A percentile compares a stretch with the other conserved stretches of the same genome.
Evolutionary conservation across 1,284 basidiomycete species (phyloP).

Genomic region (Trichosporon sp.): DNA sequence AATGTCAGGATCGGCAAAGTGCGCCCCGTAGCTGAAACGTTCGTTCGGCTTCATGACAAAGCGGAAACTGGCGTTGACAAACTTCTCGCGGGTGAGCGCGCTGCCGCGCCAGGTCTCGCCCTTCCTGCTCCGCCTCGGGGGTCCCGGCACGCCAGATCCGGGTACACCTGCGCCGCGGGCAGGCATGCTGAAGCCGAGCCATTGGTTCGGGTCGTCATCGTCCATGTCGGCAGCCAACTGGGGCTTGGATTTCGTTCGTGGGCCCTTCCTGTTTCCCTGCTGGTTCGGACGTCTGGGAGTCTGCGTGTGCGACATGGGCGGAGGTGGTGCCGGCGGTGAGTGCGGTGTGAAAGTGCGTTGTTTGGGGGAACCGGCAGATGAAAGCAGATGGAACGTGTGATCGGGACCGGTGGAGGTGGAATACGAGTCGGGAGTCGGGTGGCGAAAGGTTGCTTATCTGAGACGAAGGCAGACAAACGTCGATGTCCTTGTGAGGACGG

Average conservation of each 20-base stretch:
- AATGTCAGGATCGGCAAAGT: conserved; percentile 93
- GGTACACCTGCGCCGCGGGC: conserved; percentile 62
- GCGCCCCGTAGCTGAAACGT: conserved; percentile 76
- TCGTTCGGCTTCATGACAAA: conserved; percentile 90
- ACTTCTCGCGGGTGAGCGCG: conserved; percentile 83
- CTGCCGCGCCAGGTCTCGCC: conserved; percentile 61
- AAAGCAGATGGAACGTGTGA: neutral
- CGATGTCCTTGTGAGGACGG: conserved; percentile 1
- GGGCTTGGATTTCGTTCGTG: conserved; percentile 35
- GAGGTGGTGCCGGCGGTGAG: neutral
- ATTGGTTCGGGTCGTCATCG: conserved; percentile 45
- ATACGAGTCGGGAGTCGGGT: neutral
- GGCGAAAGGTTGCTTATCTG: conserved; percentile 2
- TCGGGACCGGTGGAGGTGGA: neutral
- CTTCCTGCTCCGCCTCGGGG: conserved; percentile 70
- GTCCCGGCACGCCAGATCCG: conserved; percentile 30
- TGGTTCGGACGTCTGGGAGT: conserved; percentile 22
- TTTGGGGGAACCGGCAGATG: neutral
- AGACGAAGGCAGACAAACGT: neutral
- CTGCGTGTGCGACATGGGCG: conserved; percentile 18
- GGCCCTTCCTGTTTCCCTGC: conserved; percentile 14
- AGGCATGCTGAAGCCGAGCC: conserved; percentile 79
- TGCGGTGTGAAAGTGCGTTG: neutral
- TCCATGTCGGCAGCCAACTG: conserved; percentile 36
- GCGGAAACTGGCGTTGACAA: conserved; percentile 89